phyloP scores from a whole-genome alignment of 495 filamentous ascomycete species.

The Penicillium parvum region DNA sequence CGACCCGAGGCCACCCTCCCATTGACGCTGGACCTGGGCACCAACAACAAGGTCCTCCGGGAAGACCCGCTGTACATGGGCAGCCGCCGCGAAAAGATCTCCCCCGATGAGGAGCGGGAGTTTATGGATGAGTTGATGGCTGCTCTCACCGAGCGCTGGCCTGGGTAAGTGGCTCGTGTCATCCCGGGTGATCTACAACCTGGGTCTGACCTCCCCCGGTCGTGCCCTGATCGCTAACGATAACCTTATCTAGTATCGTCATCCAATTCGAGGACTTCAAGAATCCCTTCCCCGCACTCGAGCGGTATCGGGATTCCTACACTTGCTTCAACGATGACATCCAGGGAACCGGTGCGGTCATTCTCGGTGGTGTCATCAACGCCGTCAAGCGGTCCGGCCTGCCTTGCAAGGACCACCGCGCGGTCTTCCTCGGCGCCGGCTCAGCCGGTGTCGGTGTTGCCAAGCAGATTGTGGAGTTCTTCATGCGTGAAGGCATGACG shows the following conservation, averaged over 20 bases:
- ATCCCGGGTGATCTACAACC: constrained; percentile 12
- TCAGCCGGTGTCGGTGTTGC: constrained; percentile 95
- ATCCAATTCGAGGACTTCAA: constrained; percentile 99
- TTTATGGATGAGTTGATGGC: constrained; percentile 98
- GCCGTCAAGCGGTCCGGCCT: constrained; percentile 85
- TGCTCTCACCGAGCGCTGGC: constrained; percentile 81
- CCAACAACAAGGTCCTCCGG: constrained; percentile 80
- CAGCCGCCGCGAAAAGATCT: constrained; percentile 74
- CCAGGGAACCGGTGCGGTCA: constrained; percentile 95
- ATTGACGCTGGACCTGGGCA: constrained; percentile 87
- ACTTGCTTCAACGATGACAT: constrained; percentile 99
- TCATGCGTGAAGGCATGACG: constrained; percentile 87
- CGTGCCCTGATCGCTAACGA: constrained; percentile 21
- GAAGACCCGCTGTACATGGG: constrained; percentile 95
- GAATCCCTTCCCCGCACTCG: constrained; percentile 91
- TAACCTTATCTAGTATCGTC: constrained; percentile 61
- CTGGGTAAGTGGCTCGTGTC: constrained; percentile 51
- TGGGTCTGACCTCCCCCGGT: constrained; percentile 3
- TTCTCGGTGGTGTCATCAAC: constrained; percentile 90
- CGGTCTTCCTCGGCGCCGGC: constrained; percentile 95
- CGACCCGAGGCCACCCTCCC: constrained; percentile 88
- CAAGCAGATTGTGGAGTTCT: constrained; percentile 93
- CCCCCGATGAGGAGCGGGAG: constrained; percentile 76
- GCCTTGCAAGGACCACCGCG: constrained; percentile 82
- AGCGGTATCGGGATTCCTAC: constrained; percentile 79